Base-by-base conservation (phyloP, 179 eudicot genomes). In the Drosera spatulata region DNA sequence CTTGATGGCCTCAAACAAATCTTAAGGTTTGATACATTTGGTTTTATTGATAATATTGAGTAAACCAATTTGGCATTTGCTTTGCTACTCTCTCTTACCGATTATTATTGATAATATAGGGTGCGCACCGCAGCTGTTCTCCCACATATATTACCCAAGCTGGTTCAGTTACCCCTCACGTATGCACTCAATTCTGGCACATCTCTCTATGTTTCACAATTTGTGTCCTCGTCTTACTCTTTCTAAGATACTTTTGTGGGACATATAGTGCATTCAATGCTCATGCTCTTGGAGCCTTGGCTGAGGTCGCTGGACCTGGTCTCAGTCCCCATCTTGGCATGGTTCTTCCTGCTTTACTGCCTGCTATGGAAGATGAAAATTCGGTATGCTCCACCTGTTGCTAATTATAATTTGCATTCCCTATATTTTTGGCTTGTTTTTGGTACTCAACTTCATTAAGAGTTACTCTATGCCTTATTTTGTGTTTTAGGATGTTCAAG, bases 291-390 rank as follows among this genome's bases (percentile, higher is more conserved):
- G 99, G 97, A 70, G 96, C 99, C 69, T 67, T 93, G 61, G 99
- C 99, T 62, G 97, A 89, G 70, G 99, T 93, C 71, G 99, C 99
- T n/a, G 99, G 99, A 33, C 73, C 99, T 71, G 91, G 99, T 72
- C 82, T 93, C 55, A 79, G 85, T 69, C 75, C 71, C 69, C 99
- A 93, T 62, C 96, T 93, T 66, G 65, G 80, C 67, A 85, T 83
- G 33, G 74, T 93, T 50, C 78, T 93, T 68, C 99, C 99, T 61
- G 85, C 95, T 53, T 75, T 93, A 78, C 88, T 93, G 41, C 73
- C 86, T 57, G 88, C 85, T 64, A 89, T 93, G 99, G 77, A 81
- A 71, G 93, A 81, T 71, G 75, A 62, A 60, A 80, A 86, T 60
- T 63, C 53, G 97, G 99, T 93, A 78, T 69, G 76, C 48, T 49